phyloP scores from a whole-genome alignment of 2,329 filamentous ascomycete species.

The Aspergillus sp. region DNA sequence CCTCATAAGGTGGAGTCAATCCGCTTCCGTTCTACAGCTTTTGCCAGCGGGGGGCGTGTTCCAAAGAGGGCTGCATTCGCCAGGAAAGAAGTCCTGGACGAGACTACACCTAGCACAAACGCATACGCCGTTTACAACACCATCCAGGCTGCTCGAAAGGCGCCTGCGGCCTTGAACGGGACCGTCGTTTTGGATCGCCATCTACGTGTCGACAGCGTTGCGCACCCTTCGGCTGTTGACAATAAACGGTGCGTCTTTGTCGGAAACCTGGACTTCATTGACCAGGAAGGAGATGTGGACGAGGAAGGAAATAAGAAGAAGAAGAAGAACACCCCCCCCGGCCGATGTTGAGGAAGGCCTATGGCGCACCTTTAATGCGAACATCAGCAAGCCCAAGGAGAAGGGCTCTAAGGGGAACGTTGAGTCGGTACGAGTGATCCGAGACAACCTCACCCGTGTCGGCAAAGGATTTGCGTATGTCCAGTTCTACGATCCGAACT shows the following conservation, averaged over 20 bases:
- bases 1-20: constrained; percentile 80
- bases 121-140: constrained; percentile 89
- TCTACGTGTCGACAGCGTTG: constrained; percentile 83
- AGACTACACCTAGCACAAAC: constrained; percentile 88
- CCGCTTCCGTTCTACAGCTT: constrained; percentile 90
- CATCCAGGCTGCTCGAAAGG: constrained; percentile 67
- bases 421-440: constrained; percentile 87
- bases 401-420: constrained; percentile 65
- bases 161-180: constrained; percentile 75
- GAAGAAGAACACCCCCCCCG: constrained; percentile 62
- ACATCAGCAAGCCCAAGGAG: constrained; percentile 25
- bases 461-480: constrained; percentile 98
- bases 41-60: constrained; percentile 62
- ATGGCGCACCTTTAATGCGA: constrained; percentile 37
- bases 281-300: constrained; percentile 72
- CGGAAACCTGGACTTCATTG: constrained; percentile 92
- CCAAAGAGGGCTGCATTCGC: constrained; percentile 95
- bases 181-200: constrained; percentile 80
- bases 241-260: constrained; percentile 92
- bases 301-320: constrained; percentile 61
- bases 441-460: constrained; percentile 84
- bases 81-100: constrained; percentile 82
- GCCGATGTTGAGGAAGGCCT: constrained; percentile 86
- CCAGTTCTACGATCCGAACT: constrained; percentile 85
- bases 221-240: constrained; percentile 77